Evolutionary conservation across 768 basidiomycete genomes (phyloP).

Genomic region (Rubroboletus satanas): DNA sequence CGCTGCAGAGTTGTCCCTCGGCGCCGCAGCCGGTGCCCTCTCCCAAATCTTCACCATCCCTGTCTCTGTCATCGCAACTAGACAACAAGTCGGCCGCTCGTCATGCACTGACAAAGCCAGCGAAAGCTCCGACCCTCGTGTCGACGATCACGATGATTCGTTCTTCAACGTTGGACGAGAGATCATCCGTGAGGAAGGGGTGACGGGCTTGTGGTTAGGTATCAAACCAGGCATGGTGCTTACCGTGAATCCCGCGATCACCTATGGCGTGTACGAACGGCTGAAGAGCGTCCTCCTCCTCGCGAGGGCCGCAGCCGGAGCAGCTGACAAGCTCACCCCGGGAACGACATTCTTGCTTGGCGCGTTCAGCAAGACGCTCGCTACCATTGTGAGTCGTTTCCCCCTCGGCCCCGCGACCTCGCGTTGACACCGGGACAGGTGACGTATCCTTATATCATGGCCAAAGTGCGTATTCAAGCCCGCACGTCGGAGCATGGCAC

Average conservation of each 20-base stretch:
- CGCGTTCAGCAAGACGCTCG: slow-evolving; percentile 89
- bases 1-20: slow-evolving; percentile 77
- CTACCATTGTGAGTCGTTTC: slow-evolving; percentile 70
- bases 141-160: slow-evolving; percentile 50
- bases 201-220: slow-evolving; percentile 89
- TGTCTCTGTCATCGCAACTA: slow-evolving; percentile 94
- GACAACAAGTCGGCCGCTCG: slow-evolving; percentile 82
- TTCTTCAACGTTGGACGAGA: slow-evolving; percentile 78
- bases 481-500: slow-evolving; percentile 55
- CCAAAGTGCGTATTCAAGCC: slow-evolving; percentile 94
- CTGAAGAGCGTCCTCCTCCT: slow-evolving; percentile 72
- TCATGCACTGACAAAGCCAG: neutral
- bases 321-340: slow-evolving; percentile 64
- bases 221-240: slow-evolving; percentile 90
- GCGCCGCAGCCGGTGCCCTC: slow-evolving; percentile 88
- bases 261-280: slow-evolving; percentile 92
- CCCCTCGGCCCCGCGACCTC: too few species aligned
- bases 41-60: slow-evolving; percentile 99
- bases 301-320: slow-evolving; percentile 44
- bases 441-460: slow-evolving; percentile 95
- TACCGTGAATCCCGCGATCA: slow-evolving; percentile 96
- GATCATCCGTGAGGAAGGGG: slow-evolving; percentile 86
- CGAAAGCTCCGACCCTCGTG: neutral
- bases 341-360: slow-evolving; percentile 82
- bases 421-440: slow-evolving; percentile 46